These are phyloP conservation scores for Wilcoxina mikolae DNA, from an alignment of 495 filamentous ascomycete species.

Conservation along the genomic window DNA sequence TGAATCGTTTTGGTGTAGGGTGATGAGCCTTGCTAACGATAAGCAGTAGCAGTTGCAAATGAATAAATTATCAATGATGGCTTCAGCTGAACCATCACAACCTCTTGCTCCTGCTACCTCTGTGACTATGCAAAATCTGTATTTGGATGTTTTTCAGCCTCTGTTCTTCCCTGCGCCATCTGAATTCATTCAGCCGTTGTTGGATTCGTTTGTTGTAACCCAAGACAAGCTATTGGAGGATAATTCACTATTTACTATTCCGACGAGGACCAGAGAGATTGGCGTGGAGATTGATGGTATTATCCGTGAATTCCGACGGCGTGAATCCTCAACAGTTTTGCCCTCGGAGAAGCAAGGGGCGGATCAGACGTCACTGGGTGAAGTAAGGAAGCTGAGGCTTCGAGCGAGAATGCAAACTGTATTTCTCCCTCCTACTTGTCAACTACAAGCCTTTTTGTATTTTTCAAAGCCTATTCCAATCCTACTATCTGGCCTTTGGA, in stretches of 20 bases:
- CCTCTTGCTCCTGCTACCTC: not conserved
- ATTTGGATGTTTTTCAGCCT: slow-evolving; percentile 1
- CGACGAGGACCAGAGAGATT: slow-evolving; percentile 14
- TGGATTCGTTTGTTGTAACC: slow-evolving; percentile 13
- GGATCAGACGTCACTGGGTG: slow-evolving; percentile 4
- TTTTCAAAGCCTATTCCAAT: no score
- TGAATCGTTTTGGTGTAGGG: not conserved
- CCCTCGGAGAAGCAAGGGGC: not conserved
- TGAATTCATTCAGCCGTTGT: slow-evolving; percentile 20
- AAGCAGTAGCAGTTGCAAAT: not conserved
- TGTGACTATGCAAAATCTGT: slow-evolving; percentile 3
- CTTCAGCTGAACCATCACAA: not conserved
- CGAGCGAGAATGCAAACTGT: slow-evolving; percentile 18
- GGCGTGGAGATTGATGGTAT: slow-evolving; percentile 20
- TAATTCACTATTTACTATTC: slow-evolving; percentile 13
- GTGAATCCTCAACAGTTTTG: not conserved
- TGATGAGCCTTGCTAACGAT: slow-evolving; percentile 2
- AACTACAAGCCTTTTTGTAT: no score
- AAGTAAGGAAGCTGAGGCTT: slow-evolving; percentile 16
- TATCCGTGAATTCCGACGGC: slow-evolving; percentile 10
- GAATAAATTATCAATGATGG: not conserved
- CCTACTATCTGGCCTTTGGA: no score
- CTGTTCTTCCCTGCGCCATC: slow-evolving; percentile 16
- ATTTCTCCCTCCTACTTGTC: slow-evolving; percentile 4
- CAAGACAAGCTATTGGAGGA: slow-evolving; percentile 22